These are phyloP conservation scores for Aureobasidium uvarum DNA, from an alignment of 2,329 filamentous ascomycete species.

Conservation along the genomic window DNA sequence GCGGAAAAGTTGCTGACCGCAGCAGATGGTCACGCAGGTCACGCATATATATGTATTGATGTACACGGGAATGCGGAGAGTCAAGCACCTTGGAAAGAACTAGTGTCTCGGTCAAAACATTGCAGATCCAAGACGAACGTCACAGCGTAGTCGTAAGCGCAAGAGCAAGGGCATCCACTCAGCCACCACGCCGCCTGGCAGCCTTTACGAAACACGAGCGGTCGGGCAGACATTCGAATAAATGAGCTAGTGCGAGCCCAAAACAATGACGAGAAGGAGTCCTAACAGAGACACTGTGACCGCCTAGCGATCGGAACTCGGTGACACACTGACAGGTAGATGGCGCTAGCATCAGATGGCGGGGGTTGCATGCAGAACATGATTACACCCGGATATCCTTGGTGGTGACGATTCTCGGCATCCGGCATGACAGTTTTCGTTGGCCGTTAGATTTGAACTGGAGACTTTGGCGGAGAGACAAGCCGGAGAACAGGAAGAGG, in stretches of 20 bases:
- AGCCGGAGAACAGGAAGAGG: conserved; percentile 6
- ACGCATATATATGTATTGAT: conserved; percentile 21
- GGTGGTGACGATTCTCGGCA: conserved; percentile 1
- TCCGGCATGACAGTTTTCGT: neutral
- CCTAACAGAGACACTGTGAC: neutral
- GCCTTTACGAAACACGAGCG: conserved; percentile 17
- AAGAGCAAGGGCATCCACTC: conserved; percentile 1
- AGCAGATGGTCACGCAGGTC: conserved; percentile 9
- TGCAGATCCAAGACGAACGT: conserved; percentile 17
- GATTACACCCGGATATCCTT: no score
- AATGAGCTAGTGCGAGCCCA: conserved; percentile 16
- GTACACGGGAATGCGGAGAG: conserved; percentile 13
- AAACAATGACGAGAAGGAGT: neutral
- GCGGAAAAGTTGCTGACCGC: conserved; percentile 18
- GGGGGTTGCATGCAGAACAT: neutral
- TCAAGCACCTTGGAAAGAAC: conserved; percentile 5
- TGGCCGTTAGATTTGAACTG: conserved; percentile 6
- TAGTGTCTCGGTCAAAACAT: conserved; percentile 23
- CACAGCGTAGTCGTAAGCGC: conserved; percentile 18
- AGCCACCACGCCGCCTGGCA: conserved; percentile 16
- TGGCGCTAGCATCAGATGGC: conserved; percentile 3
- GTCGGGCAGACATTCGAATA: neutral
- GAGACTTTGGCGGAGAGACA: neutral
- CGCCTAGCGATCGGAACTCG: neutral
- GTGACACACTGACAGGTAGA: neutral